Conservation (phyloP, 371 early-diverging fungal species). For the Zychaea mexicana region DNA sequence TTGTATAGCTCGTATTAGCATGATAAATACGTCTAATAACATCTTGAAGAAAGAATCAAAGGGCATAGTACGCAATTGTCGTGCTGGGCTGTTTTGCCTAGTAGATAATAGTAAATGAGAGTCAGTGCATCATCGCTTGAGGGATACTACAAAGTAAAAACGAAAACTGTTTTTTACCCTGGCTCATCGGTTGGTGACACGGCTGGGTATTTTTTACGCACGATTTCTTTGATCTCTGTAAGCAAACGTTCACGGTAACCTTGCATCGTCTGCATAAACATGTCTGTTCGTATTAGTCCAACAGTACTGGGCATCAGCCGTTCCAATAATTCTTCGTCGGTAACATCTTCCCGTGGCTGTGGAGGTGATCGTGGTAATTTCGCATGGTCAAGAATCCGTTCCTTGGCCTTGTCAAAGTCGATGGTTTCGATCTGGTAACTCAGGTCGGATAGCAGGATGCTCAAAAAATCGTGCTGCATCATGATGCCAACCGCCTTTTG, state of each 20-base stretch:
- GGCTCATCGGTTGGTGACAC: conserved; percentile 6
- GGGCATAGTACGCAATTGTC: conserved; percentile 69
- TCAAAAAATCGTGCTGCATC: conserved; percentile 76
- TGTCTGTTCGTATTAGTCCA: conserved; percentile 77
- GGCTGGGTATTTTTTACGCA: conserved; percentile 62
- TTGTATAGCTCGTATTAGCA: conserved; percentile 65
- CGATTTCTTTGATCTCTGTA: conserved; percentile 72
- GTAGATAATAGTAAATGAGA: background rate
- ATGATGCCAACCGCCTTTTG: conserved; percentile 65
- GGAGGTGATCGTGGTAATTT: background rate
- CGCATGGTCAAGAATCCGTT: background rate
- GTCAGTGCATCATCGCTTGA: background rate
- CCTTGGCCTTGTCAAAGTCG: conserved; percentile 21
- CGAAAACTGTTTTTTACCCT: conserved; percentile 2
- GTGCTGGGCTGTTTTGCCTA: conserved; percentile 32
- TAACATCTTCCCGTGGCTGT: conserved; percentile 7
- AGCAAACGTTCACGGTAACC: conserved; percentile 72
- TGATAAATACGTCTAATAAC: conserved; percentile 69
- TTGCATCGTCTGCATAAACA: conserved; percentile 67
- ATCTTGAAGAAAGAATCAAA: conserved; percentile 82
- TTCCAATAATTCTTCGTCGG: conserved; percentile 49
- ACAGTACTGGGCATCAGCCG: conserved; percentile 70
- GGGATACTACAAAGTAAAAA: background rate
- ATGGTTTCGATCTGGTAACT: conserved; percentile 37
- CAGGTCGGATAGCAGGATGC: conserved; percentile 63